Evolutionary conservation across 2,329 filamentous ascomycete species (phyloP).

Genomic region (Corynespora cassiicola): DNA sequence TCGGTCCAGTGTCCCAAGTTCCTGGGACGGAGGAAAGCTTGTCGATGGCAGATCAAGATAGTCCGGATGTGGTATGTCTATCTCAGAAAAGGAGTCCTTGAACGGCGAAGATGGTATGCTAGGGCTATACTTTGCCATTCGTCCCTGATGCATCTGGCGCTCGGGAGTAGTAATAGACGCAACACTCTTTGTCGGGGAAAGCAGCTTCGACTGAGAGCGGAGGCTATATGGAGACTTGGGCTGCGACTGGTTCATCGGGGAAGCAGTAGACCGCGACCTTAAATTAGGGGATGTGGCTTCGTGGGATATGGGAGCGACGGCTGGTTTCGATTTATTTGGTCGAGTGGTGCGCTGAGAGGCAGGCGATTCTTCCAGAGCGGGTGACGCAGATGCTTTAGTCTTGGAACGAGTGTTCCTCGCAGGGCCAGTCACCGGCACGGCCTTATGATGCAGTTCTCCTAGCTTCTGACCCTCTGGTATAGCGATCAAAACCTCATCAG

Average conservation of each 20-base stretch:
- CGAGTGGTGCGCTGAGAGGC: conserved; percentile 16
- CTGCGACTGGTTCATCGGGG: conserved; percentile 20
- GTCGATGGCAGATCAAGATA: conserved; percentile 19
- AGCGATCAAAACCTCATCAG: conserved; percentile 20
- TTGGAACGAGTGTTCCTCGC: conserved; percentile 42
- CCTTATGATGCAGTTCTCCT: conserved; percentile 21
- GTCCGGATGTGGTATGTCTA: conserved; percentile 11
- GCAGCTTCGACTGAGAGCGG: conserved; percentile 33
- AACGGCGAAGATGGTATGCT: conserved; percentile 3
- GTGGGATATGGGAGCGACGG: conserved; percentile 20
- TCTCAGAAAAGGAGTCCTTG: conserved; percentile 11
- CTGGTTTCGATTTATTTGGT: conserved; percentile 24
- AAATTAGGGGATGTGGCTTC: conserved; percentile 23
- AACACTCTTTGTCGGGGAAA: conserved; percentile 23
- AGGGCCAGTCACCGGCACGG: conserved; percentile 31
- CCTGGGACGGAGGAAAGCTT: conserved; percentile 30
- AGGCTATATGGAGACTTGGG: conserved; percentile 35
- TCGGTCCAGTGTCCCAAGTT: conserved; percentile 27
- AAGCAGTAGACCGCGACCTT: conserved; percentile 23
- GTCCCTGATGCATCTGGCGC: too few species aligned
- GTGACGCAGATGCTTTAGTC: conserved; percentile 30
- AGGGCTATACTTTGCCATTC: conserved; percentile 13
- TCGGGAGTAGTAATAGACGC: neutral
- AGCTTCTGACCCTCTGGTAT: conserved; percentile 28
- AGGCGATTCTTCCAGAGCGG: conserved; percentile 20